These are phyloP conservation scores for Pluteus cervinus DNA, from an alignment of 768 basidiomycete genomes.

Conservation along the genomic window DNA sequence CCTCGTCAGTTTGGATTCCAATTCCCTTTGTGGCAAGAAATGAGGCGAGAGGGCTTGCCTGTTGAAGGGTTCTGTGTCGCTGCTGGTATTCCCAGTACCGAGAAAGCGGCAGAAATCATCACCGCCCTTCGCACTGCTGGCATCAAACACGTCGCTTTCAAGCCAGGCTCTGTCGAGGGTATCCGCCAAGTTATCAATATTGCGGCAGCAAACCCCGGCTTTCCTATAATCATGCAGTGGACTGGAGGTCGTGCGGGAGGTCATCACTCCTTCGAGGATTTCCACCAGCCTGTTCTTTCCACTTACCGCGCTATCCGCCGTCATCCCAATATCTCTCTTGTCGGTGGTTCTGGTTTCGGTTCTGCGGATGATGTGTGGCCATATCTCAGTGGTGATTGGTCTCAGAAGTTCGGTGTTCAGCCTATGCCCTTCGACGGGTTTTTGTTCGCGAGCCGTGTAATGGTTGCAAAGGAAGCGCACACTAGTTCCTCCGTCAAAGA, in stretches of 20 bases:
- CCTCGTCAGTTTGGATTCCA: conserved; percentile 97
- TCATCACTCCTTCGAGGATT: conserved; percentile 97
- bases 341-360: conserved; percentile 95
- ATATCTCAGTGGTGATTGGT: conserved; percentile 96
- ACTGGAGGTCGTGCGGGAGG: conserved; percentile 98
- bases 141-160: conserved; percentile 96
- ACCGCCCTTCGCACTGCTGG: conserved; percentile 73
- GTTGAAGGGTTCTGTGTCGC: conserved; percentile 99
- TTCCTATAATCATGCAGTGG: conserved; percentile 98
- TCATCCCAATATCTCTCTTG: conserved; percentile 81
- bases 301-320: conserved; percentile 90
- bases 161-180: conserved; percentile 96
- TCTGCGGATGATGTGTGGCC: conserved; percentile 95
- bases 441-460: conserved; percentile 92
- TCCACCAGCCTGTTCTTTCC: conserved; percentile 90
- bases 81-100: conserved; percentile 93
- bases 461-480: conserved; percentile 99
- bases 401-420: conserved; percentile 73
- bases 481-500: conserved; percentile 94
- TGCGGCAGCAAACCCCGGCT: conserved; percentile 88
- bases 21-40: conserved; percentile 95
- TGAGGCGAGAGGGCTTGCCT: conserved; percentile 92
- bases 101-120: conserved; percentile 97
- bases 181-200: conserved; percentile 97
- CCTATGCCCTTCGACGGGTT: conserved; percentile 99